Evolutionary conservation across 208 protist genomes (phyloP), one percentile per base, ranked within the genome.

Genomic region (Wallacemonas collosoma): DNA sequence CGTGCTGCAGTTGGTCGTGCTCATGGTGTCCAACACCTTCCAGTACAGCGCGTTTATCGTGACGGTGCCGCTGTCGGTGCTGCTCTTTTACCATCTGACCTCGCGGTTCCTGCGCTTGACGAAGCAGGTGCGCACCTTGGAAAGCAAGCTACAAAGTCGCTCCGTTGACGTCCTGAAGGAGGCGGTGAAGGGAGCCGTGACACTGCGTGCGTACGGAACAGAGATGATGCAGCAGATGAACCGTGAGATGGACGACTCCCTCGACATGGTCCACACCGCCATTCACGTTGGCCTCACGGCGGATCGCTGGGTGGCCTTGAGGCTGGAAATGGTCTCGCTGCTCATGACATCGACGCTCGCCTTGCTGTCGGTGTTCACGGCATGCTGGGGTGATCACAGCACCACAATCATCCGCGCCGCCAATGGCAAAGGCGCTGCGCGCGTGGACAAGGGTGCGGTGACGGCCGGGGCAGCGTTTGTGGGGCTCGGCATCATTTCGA

Each of bases 61-160:
- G 5, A 80, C 92, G 17, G 61, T 94, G 54, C 89, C 89, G 39
- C 71, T 94, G 40, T 82, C 81, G 6, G 79, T 83, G 26, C 76
- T 89, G n/a, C 75, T 94, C 54, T 94, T 94, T 74, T 85, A 89
- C 66, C 76, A 86, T 58, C 76, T 94, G 15, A 89, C 83, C 1
- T 72, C 87, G 48, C 81, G 85, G 40, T 94, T 89, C 67, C 75
- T 94, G 14, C 76, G 71, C 53, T 76, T 92, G 50, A 81, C 80
- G n/a, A 88, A 90, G 70, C 85, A 92, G 77, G 74, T 93, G 47
- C 89, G 87, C 2, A 77, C 80, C 17, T 57, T 94, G 57, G 86
- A 94, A 58, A 80, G 80, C 62, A 80, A 85, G 51, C 69, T 85
- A 50, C 57, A 84, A 60, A 81, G 81, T 36, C 67, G 77, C 39